Percentiles rank a stretch among this genome's conserved stretches.
These are phyloP conservation scores for Eimeria falciformis DNA, from an alignment of 169 alveolate species.

Conservation along the genomic window DNA sequence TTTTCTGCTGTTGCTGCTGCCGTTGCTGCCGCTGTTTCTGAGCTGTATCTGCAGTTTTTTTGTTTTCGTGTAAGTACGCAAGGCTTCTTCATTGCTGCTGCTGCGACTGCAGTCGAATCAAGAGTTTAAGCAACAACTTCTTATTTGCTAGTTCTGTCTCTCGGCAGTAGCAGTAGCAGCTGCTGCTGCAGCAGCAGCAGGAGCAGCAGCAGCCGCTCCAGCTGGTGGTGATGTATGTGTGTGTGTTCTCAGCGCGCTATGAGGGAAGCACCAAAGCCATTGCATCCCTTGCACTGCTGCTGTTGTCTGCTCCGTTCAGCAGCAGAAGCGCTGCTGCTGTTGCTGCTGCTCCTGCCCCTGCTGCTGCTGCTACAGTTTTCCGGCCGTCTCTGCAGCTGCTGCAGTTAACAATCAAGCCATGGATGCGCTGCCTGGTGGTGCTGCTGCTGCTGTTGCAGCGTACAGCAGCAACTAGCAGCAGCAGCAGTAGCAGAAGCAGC, in stretches of 20 bases:
- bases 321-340: conserved; percentile 38
- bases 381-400: conserved; percentile 48
- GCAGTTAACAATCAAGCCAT: conserved; percentile 6
- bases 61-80: not conserved
- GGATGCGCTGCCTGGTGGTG: conserved; percentile 1
- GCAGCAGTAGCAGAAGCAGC: conserved; percentile 50
- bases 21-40: conserved; percentile 10
- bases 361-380: conserved; percentile 3
- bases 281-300: conserved; percentile 41
- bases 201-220: conserved; percentile 46
- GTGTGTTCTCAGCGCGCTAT: not conserved
- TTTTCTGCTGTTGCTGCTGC: conserved; percentile 6
- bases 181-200: conserved; percentile 4
- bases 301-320: conserved; percentile 31
- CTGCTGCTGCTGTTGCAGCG: conserved; percentile 46
- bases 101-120: not conserved
- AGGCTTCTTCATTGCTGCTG: not conserved
- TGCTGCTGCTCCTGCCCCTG: conserved; percentile 1
- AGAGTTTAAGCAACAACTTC: not conserved
- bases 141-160: not conserved
- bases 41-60: conserved; percentile 8
- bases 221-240: not conserved
- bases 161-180: not conserved
- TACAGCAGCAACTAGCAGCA: conserved; percentile 3
- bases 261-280: not conserved